Conservation (phyloP, 345 rosid species). For the Sisymbrium irio region DNA sequence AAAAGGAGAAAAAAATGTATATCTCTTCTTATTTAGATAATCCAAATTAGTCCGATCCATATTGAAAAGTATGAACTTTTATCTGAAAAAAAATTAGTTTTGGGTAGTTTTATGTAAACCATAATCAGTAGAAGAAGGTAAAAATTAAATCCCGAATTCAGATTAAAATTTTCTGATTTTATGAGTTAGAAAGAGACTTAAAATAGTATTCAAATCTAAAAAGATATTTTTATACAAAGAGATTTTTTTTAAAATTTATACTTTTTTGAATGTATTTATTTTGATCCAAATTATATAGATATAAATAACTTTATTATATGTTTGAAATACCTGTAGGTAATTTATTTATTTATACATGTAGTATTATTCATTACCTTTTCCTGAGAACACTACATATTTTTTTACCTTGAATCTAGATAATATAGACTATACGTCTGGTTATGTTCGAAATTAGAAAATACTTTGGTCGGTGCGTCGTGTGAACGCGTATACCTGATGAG, state of each 20-base stretch:
- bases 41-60: background rate
- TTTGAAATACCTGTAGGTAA: too few species aligned
- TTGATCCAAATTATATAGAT: too few species aligned
- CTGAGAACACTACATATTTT: too few species aligned
- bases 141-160: background rate
- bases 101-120: background rate
- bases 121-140: background rate
- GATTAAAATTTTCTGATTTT: background rate
- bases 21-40: background rate
- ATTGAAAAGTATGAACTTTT: background rate
- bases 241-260: background rate
- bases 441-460: background rate
- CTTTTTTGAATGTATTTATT: background rate
- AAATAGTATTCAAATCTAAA: background rate
- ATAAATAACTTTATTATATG: too few species aligned
- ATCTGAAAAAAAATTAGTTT: background rate
- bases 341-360: too few species aligned
- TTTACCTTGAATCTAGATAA: background rate
- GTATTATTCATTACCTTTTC: too few species aligned
- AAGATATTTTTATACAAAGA: background rate
- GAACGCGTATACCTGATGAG: conserved; percentile 25
- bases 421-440: background rate
- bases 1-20: too few species aligned
- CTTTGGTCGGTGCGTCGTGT: conserved; percentile 26
- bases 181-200: background rate